Evolutionary conservation across 805 yeast genomes (phyloP), one percentile per base, ranked within the genome.

Genomic region (Metschnikowia borealis): DNA sequence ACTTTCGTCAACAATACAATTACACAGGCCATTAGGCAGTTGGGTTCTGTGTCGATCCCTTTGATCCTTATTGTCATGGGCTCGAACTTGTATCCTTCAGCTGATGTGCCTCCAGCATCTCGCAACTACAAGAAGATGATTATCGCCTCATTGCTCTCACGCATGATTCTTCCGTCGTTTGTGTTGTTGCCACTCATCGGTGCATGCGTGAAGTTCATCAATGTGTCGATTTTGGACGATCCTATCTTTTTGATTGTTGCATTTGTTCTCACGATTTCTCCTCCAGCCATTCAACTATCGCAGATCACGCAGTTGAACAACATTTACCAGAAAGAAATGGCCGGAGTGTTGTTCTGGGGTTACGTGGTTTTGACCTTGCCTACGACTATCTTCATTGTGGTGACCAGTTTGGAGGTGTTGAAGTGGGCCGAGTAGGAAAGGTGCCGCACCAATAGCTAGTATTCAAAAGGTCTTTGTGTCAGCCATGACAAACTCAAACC

Each of bases 231-330:
- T 34, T 70, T 87, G 64, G 89, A 84, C 63, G 95, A 87, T 64
- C 95, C 95, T 35, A 87, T 87, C 38, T 87, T 87, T 60, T 70
- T 87, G 59, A 81, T 87, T 53, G 91, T 87, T 39, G 82, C 89
- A 10, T 87, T 87, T 61, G 75, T 87, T 31, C 75, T 87, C 54
- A 86, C 91, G 1, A 80, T 85, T 3, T 80, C 90, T 1, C 94
- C 95, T 2, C 94, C 95, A 2, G 94, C 92, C 4, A 86, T 87
- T 56, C 95, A 87, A 66, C 71, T 87, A 50, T 84, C 90, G 21
- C 95, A 87, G 63, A 87, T 87, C 54, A 85, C 89, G 48, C 92
- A 85, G 62, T 70, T 87, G 59, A 87, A 87, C 63, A 84, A 82
- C 57, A 73, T 86, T 42, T 87, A 80, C 65, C 91, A 87, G 62